These are phyloP conservation scores for Penicillium bialowiezense DNA, from an alignment of 495 filamentous ascomycete species.

Conservation along the genomic window DNA sequence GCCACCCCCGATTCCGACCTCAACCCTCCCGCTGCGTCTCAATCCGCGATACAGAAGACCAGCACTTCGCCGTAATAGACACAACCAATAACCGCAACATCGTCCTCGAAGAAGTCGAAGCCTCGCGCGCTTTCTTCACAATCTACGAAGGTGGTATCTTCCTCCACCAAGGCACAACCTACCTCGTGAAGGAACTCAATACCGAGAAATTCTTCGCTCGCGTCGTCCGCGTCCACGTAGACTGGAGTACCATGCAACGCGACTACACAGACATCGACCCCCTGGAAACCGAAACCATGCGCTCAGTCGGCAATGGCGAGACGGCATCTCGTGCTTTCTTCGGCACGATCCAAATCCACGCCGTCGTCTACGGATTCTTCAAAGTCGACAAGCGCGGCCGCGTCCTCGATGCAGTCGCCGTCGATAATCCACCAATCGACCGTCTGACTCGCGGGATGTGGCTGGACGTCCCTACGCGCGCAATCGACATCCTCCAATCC, in stretches of 20 bases:
- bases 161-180: slow-evolving; percentile 89
- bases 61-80: slow-evolving; percentile 91
- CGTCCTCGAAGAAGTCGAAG: slow-evolving; percentile 94
- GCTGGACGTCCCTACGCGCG: slow-evolving; percentile 81
- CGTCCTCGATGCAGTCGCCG: slow-evolving; percentile 87
- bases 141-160: slow-evolving; percentile 98
- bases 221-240: slow-evolving; percentile 78
- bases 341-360: slow-evolving; percentile 77
- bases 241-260: slow-evolving; percentile 92
- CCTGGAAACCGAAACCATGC: slow-evolving; percentile 79
- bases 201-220: slow-evolving; percentile 72
- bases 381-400: slow-evolving; percentile 80
- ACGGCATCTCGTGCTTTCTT: slow-evolving; percentile 69
- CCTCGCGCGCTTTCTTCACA: slow-evolving; percentile 90
- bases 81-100: slow-evolving; percentile 76
- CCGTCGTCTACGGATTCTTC: slow-evolving; percentile 93
- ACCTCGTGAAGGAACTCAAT: slow-evolving; percentile 86
- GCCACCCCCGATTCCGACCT: slow-evolving; percentile 83
- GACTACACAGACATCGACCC: slow-evolving; percentile 97
- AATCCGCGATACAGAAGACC: slow-evolving; percentile 90
- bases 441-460: slow-evolving; percentile 88
- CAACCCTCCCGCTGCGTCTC: slow-evolving; percentile 77
- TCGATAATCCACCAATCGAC: slow-evolving; percentile 89
- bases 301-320: slow-evolving; percentile 48
- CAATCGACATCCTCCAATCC: slow-evolving; percentile 73